phyloP scores from a whole-genome alignment of 2,329 filamentous ascomycete genomes.

The Cladosporium sp. region DNA sequence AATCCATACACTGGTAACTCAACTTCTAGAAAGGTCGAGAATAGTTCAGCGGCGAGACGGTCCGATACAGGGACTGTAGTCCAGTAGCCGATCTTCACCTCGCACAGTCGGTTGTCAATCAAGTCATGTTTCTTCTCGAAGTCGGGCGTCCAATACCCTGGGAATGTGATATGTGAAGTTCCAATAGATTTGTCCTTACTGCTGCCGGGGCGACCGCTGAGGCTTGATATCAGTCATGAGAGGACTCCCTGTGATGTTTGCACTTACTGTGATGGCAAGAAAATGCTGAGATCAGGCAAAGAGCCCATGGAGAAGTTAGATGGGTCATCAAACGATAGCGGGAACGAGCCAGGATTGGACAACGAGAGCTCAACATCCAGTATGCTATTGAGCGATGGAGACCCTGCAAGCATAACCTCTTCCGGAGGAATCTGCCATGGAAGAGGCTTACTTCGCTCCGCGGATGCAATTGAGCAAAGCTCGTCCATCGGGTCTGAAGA shows the following conservation, averaged over 20 bases:
- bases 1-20: not conserved
- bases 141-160: not conserved
- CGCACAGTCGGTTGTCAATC: not conserved
- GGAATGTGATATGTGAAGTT: not conserved
- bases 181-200: not conserved
- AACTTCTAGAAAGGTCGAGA: not conserved
- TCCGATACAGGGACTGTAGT: not conserved
- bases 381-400: not conserved
- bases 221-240: not conserved
- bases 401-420: not conserved
- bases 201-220: not conserved
- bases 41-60: not conserved
- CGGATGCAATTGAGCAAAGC: slow-evolving; percentile 4
- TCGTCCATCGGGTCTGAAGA: not conserved
- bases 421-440: not conserved
- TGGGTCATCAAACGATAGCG: not conserved
- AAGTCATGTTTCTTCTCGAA: not conserved
- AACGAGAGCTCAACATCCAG: not conserved
- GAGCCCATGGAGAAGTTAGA: not conserved
- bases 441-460: not conserved
- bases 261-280: not conserved
- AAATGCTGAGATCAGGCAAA: not conserved
- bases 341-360: not conserved
- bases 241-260: no score
- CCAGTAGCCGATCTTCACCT: not conserved